A percentile compares a stretch with the other conserved stretches of the same genome.
These are phyloP conservation scores for Abrus precatorius DNA, from an alignment of 306 rosid genomes.

Conservation along the genomic window DNA sequence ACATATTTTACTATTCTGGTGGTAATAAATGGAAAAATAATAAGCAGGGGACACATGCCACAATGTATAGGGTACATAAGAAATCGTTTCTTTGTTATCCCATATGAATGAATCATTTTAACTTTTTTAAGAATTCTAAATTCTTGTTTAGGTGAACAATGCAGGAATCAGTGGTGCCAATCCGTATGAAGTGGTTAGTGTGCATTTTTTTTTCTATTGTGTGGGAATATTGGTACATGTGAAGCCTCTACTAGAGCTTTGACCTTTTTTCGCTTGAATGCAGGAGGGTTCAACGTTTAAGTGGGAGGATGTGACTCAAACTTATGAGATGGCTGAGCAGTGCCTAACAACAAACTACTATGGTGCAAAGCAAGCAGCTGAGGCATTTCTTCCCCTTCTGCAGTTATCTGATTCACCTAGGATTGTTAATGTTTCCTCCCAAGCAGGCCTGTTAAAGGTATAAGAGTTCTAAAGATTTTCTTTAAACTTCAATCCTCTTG, in stretches of 20 bases:
- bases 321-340: constrained; percentile 41
- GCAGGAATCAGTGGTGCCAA: constrained; percentile 49
- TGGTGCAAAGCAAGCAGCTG: constrained; percentile 44
- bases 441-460: constrained; percentile 45
- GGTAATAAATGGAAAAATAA: no score
- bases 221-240: not conserved
- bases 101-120: no score
- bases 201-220: not conserved
- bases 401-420: constrained; percentile 46
- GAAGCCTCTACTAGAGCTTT: not conserved
- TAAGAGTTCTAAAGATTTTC: not conserved
- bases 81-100: no score
- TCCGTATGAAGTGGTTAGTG: constrained; percentile 39
- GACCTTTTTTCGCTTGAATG: constrained; percentile 9
- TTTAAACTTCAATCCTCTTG: not conserved
- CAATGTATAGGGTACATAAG: no score
- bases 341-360: constrained; percentile 48
- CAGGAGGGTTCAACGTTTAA: constrained; percentile 8
- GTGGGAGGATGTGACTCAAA: constrained; percentile 30
- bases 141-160: constrained; percentile 53
- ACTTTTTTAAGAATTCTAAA: not conserved
- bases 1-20: no score
- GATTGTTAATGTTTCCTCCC: constrained; percentile 56
- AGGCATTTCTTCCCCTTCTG: constrained; percentile 53
- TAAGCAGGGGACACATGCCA: no score